Evolutionary conservation across 2,329 filamentous ascomycete species (phyloP).

Genomic region (Colletotrichum tropicale): DNA sequence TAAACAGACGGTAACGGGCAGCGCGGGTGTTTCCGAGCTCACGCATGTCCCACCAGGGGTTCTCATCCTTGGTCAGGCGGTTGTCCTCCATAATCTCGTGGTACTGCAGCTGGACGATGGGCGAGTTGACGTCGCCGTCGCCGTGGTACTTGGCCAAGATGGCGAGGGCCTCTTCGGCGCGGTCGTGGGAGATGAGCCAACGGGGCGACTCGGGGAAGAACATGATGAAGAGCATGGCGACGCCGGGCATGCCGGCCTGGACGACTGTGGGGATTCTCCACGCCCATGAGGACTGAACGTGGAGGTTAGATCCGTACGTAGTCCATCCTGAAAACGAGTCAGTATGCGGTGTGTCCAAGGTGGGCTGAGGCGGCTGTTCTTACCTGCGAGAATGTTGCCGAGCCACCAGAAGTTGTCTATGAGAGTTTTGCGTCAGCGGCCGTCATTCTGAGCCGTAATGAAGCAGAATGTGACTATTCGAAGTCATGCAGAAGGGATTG

Average conservation of each 20-base stretch:
- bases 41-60: slow-evolving; percentile 65
- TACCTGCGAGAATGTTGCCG: slow-evolving; percentile 58
- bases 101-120: slow-evolving; percentile 61
- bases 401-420: slow-evolving; percentile 47
- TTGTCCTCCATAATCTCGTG: slow-evolving; percentile 59
- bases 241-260: slow-evolving; percentile 42
- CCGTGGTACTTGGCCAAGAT: slow-evolving; percentile 65
- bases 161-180: slow-evolving; percentile 58
- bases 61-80: slow-evolving; percentile 52
- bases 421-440: slow-evolving; percentile 13
- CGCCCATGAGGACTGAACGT: slow-evolving; percentile 40
- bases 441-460: background rate
- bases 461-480: background rate
- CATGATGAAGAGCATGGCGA: slow-evolving; percentile 65
- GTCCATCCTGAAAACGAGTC: slow-evolving; percentile 45
- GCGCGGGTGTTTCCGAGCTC: slow-evolving; percentile 54
- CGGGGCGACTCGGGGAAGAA: slow-evolving; percentile 74
- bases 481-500: background rate
- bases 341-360: background rate
- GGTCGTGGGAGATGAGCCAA: slow-evolving; percentile 72
- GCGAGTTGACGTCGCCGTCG: slow-evolving; percentile 56
- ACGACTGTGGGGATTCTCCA: slow-evolving; percentile 66
- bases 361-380: background rate
- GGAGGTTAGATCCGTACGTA: slow-evolving; percentile 42
- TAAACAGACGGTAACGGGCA: slow-evolving; percentile 51